phyloP scores from a whole-genome alignment of 805 yeast genomes.

The Ascoidea tarda region DNA sequence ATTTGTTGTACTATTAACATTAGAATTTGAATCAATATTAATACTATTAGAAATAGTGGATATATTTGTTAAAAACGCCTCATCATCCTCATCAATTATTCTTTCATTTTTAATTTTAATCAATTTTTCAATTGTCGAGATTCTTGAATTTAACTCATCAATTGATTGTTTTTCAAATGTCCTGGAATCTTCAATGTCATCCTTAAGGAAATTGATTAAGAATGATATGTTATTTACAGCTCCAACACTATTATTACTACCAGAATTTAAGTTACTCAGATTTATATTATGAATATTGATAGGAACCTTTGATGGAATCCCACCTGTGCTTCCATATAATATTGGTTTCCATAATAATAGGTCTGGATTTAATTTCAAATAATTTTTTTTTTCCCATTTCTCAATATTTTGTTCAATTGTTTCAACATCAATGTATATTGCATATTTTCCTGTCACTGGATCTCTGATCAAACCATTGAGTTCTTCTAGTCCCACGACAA shows the following conservation, averaged over 20 bases:
- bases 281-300: not conserved
- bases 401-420: constrained; percentile 26
- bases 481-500: constrained; percentile 74
- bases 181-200: constrained; percentile 53
- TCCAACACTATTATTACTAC: not conserved
- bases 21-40: not conserved
- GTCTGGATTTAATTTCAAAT: constrained; percentile 34
- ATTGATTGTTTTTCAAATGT: constrained; percentile 42
- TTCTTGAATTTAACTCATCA: constrained; percentile 26
- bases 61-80: constrained; percentile 6
- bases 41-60: not conserved
- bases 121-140: constrained; percentile 12
- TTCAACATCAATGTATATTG: constrained; percentile 34
- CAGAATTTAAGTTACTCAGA: not conserved
- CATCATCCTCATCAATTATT: constrained; percentile 17
- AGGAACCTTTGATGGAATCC: constrained; percentile 40
- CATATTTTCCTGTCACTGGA: constrained; percentile 30
- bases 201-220: constrained; percentile 45
- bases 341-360: constrained; percentile 69
- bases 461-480: constrained; percentile 44
- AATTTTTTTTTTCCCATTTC: constrained; percentile 40
- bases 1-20: not conserved
- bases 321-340: constrained; percentile 78
- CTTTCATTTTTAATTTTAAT: constrained; percentile 14
- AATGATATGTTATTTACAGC: constrained; percentile 30